Base-by-base conservation (phyloP, 345 rosid species). In the Leavenworthia alabamica region DNA sequence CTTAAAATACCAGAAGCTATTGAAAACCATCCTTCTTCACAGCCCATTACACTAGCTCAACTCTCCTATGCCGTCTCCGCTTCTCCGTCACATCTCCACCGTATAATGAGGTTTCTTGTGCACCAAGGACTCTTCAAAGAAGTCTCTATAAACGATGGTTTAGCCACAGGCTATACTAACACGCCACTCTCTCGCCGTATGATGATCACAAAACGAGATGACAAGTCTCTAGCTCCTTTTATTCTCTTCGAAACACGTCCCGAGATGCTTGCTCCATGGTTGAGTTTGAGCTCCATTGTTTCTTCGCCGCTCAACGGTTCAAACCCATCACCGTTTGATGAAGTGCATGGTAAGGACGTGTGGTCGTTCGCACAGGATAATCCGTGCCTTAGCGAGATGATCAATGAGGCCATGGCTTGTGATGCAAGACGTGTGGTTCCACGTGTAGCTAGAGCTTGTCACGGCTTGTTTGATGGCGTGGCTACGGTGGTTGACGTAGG, bases 321-420 rank as follows among this genome's bases (percentile, higher is more conserved):
- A 8, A 24, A 7, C 11, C 45, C 63, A 13, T 45, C 77, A 0
- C 79, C 95, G 0, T 89, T 89, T 29, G 68, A 65, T 66, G 68
- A 23, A 1, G 88, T 76, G 9, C 71, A 90, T 0, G 87, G 83
- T 7, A 54, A 66, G 45, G 86, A 86, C 8, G 0, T 76, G 8
- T 86, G 94, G 88, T 56, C 56, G 19, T 80, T 64, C 37, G 64
- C 81, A 0, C 80, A 66, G 13, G 74, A 16, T 20, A 61, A 90
- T 52, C 77, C 72, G 0, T 67, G 22, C 3, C 70, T 71, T 41
- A 73, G 77, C 51, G 69, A 62, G 62, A 51, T 83, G 11, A 2
- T 90, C 3, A 67, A 81, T 3, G 86, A 82, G 7, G 89, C 84
- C 0, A 88, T 88, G 97, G 90, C 89, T 13, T 75, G 81, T 57